These are phyloP conservation scores for Didymella exigua DNA, from an alignment of 2,329 filamentous ascomycete species.

Conservation along the genomic window DNA sequence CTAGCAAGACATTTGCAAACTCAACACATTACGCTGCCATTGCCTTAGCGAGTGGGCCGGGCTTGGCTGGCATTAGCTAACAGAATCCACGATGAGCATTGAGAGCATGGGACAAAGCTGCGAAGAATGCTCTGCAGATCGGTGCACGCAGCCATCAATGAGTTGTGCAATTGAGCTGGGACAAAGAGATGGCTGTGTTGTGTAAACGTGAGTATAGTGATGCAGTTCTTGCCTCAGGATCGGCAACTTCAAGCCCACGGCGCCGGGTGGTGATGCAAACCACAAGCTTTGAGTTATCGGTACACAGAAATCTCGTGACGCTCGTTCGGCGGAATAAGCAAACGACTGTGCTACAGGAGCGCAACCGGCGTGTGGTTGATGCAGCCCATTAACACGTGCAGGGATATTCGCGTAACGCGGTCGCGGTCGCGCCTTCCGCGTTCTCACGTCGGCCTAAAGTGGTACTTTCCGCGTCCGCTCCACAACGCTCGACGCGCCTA, in stretches of 20 bases:
- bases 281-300: neutral
- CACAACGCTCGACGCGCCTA: conserved; percentile 23
- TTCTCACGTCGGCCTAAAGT: conserved; percentile 31
- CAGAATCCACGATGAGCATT: neutral
- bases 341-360: neutral
- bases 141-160: no score
- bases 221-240: neutral
- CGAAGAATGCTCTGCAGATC: no score
- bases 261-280: neutral
- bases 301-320: neutral
- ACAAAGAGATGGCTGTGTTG: neutral
- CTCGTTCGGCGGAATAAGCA: neutral
- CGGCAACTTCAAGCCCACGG: neutral
- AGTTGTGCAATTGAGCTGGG: neutral
- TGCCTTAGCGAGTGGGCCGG: conserved; percentile 8
- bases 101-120: neutral
- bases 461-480: conserved; percentile 25
- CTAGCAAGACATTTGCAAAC: neutral
- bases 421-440: conserved; percentile 36
- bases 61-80: conserved; percentile 11
- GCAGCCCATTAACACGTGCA: conserved; percentile 30
- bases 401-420: conserved; percentile 35
- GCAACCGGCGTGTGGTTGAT: conserved; percentile 9
- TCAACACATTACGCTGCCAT: conserved; percentile 3
- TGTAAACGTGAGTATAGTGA: neutral